phyloP scores from a whole-genome alignment of 129 eudicot species.

The Flaveria linearis region DNA sequence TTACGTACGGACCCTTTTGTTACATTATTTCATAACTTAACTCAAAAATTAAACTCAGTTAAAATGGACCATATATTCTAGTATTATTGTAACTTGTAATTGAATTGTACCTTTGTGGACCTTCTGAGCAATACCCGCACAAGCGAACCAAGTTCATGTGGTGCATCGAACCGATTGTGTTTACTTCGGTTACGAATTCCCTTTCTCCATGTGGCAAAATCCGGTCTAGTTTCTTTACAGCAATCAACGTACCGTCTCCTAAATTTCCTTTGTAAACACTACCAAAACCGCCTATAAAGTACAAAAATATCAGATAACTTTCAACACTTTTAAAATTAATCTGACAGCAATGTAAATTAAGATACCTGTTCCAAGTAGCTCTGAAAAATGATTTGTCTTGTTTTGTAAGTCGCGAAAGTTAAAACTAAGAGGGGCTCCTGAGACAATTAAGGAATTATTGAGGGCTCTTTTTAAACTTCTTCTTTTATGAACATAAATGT shows the following conservation, averaged over 20 bases:
- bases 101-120: slow-evolving; percentile 60
- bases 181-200: slow-evolving; percentile 89
- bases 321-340: not conserved
- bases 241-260: slow-evolving; percentile 73
- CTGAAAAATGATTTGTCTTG: slow-evolving; percentile 66
- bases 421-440: slow-evolving; percentile 81
- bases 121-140: slow-evolving; percentile 94
- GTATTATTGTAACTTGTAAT: not conserved
- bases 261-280: slow-evolving; percentile 94
- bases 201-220: slow-evolving; percentile 87
- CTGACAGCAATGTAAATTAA: not conserved
- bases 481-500: slow-evolving; percentile 56
- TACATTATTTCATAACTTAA: not conserved
- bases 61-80: no score
- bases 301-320: not conserved
- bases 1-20: not conserved
- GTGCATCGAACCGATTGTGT: slow-evolving; percentile 92
- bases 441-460: slow-evolving; percentile 53
- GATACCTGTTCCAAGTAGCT: slow-evolving; percentile 80
- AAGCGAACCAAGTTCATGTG: slow-evolving; percentile 96
- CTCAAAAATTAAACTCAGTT: no score
- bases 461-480: slow-evolving; percentile 65
- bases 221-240: slow-evolving; percentile 86
- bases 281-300: slow-evolving; percentile 86
- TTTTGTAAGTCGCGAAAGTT: slow-evolving; percentile 70